Evolutionary conservation across 441 rosid species (phyloP).

Genomic region (Lepidium campestre): DNA sequence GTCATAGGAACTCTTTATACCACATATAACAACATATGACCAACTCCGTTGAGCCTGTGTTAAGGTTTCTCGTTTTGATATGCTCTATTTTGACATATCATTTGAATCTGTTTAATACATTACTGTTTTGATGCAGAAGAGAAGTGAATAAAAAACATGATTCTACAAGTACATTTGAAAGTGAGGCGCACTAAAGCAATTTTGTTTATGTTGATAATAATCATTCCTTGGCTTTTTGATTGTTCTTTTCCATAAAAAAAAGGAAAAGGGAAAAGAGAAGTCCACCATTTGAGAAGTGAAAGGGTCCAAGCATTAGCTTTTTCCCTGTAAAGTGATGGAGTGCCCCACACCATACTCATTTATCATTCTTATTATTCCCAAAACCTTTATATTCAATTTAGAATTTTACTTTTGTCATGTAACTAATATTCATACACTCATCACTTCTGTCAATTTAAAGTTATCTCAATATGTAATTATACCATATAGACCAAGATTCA

Average conservation of each 20-base stretch:
- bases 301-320: conserved; percentile 33
- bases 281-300: conserved; percentile 21
- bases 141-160: background rate
- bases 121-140: background rate
- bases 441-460: background rate
- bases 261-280: conserved; percentile 15
- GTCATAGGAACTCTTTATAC: background rate
- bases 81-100: background rate
- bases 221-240: conserved; percentile 10
- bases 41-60: background rate
- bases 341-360: conserved; percentile 5
- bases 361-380: background rate
- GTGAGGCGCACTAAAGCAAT: conserved; percentile 11
- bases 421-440: background rate
- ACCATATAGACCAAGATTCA: background rate
- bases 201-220: background rate
- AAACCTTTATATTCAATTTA: background rate
- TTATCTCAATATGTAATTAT: background rate
- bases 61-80: background rate
- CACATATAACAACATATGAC: background rate
- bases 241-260: conserved; percentile 2
- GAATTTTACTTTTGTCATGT: background rate
- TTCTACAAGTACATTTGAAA: background rate
- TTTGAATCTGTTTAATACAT: background rate
- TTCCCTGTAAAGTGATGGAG: conserved; percentile 5